Conservation (phyloP, 2,329 filamentous ascomycete species). For the Diaporthe sp. region DNA sequence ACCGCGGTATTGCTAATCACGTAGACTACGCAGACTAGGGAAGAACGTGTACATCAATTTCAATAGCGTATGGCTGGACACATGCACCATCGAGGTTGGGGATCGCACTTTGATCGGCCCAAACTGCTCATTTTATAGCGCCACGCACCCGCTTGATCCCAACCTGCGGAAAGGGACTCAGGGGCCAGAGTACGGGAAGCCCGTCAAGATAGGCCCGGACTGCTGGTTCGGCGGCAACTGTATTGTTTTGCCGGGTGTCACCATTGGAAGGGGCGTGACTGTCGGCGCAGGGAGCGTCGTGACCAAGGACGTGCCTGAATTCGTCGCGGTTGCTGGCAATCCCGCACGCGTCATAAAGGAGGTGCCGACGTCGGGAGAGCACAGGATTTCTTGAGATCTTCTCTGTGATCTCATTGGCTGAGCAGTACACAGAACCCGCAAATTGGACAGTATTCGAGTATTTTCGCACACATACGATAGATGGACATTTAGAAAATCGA, state of each 20-base stretch:
- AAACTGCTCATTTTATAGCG: background rate
- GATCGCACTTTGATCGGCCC: background rate
- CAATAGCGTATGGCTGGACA: background rate
- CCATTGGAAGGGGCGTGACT: background rate
- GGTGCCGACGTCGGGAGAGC: background rate
- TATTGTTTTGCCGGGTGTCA: slow-evolving; percentile 2
- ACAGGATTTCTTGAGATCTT: background rate
- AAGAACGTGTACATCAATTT: slow-evolving; percentile 4
- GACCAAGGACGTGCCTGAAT: background rate
- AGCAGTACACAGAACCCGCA: background rate
- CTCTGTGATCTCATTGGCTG: background rate
- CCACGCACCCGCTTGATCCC: background rate
- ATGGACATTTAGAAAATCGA: background rate
- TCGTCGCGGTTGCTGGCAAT: background rate
- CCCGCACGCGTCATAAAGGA: background rate
- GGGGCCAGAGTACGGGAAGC: background rate
- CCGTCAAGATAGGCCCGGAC: background rate
- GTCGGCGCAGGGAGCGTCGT: slow-evolving; percentile 6
- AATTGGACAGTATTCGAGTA: too few species aligned
- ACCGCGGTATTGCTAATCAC: background rate
- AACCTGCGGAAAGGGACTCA: background rate
- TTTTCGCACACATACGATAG: background rate
- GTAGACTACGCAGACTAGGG: background rate
- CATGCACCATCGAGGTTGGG: background rate
- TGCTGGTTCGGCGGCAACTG: slow-evolving; percentile 7